phyloP scores from a whole-genome alignment of 2,329 filamentous ascomycete genomes.

The Metarhizium anisopliae region DNA sequence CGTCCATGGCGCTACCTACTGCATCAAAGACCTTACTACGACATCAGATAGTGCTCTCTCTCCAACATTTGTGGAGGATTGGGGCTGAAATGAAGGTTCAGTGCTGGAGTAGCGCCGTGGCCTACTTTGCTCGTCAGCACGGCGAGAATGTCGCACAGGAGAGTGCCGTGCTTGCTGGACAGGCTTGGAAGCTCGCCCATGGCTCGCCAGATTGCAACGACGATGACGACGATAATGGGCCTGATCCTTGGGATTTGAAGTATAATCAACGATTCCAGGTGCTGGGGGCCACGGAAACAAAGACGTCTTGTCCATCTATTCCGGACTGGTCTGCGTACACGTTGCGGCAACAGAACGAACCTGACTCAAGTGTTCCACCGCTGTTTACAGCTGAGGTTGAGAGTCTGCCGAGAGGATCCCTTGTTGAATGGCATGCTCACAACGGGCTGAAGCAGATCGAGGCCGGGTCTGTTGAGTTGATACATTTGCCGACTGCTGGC shows the following conservation, averaged over 20 bases:
- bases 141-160: constrained; percentile 17
- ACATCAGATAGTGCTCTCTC: constrained; percentile 58
- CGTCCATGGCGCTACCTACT: constrained; percentile 58
- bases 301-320: constrained; percentile 20
- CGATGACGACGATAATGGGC: constrained; percentile 36
- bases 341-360: constrained; percentile 26
- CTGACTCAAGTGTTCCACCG: constrained; percentile 42
- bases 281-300: constrained; percentile 22
- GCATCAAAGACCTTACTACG: constrained; percentile 31
- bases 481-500: constrained; percentile 4
- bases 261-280: constrained; percentile 45
- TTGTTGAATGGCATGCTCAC: constrained; percentile 77
- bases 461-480: constrained; percentile 18
- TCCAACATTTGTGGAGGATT: constrained; percentile 88
- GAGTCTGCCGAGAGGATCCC: constrained; percentile 62
- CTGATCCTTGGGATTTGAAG: constrained; percentile 61
- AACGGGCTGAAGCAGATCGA: constrained; percentile 40
- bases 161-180: constrained; percentile 33
- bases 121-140: constrained; percentile 50
- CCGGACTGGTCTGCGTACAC: constrained; percentile 43
- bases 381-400: constrained; percentile 70
- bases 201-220: constrained; percentile 34
- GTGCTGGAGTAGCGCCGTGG: constrained; percentile 68
- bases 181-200: constrained; percentile 41
- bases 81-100: constrained; percentile 61